phyloP scores from a whole-genome alignment of 352 stramenopile species.

The Vaucheria bursata region DNA sequence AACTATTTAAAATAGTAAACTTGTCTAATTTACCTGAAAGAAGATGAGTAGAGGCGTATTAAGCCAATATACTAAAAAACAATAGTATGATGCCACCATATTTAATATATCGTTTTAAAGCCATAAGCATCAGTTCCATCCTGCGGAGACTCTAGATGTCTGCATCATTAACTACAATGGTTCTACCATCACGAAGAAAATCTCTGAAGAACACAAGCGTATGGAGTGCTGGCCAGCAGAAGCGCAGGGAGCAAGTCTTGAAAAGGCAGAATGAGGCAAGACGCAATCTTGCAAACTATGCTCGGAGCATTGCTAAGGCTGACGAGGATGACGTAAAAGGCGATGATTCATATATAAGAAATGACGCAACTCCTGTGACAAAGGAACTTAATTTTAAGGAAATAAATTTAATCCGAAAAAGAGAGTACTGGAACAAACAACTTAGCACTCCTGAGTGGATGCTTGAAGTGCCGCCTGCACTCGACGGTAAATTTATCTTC shows the following conservation, averaged over 20 bases:
- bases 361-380: neutral
- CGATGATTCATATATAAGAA: neutral
- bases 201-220: too few relatives aligned
- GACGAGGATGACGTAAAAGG: slow-evolving; percentile 49
- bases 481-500: slow-evolving; percentile 65
- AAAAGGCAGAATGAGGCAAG: slow-evolving; percentile 63
- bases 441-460: slow-evolving; percentile 78
- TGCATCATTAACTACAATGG: too few relatives aligned
- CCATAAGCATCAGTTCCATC: too few relatives aligned
- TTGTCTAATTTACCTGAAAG: too few relatives aligned
- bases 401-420: neutral
- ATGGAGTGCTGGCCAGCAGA: slow-evolving; percentile 36
- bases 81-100: too few relatives aligned
- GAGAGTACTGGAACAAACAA: slow-evolving; percentile 60
- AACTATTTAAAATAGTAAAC: too few relatives aligned
- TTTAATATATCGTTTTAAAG: too few relatives aligned
- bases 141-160: too few relatives aligned
- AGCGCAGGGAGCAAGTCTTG: slow-evolving; percentile 57
- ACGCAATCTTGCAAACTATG: slow-evolving; percentile 64
- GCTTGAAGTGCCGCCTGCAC: slow-evolving; percentile 64
- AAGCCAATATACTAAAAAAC: too few relatives aligned
- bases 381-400: neutral
- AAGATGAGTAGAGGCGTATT: too few relatives aligned
- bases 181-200: too few relatives aligned
- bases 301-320: slow-evolving; percentile 53